Evolutionary conservation across 2,329 filamentous ascomycete species (phyloP).

Genomic region (Penicillium sp.): DNA sequence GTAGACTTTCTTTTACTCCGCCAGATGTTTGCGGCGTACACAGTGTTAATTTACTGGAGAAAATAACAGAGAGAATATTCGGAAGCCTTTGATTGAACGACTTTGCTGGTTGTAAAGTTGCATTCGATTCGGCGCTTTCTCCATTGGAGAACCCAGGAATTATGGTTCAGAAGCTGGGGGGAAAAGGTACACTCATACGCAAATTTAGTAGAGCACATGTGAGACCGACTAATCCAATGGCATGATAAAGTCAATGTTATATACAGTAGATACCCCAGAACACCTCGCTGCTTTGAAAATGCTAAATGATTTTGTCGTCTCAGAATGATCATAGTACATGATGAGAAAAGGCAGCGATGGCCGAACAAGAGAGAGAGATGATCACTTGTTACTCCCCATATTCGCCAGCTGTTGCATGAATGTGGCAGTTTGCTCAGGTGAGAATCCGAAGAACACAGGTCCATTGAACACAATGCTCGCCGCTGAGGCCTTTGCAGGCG

Average conservation of each 20-base stretch:
- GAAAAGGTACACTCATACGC: not conserved
- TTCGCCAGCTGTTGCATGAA: constrained; percentile 66
- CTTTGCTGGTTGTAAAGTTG: not conserved
- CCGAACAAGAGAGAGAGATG: not conserved
- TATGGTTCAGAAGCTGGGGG: not conserved
- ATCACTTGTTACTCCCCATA: constrained; percentile 19
- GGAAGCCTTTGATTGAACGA: not conserved
- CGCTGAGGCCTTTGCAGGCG: constrained; percentile 22
- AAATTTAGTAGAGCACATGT: not conserved
- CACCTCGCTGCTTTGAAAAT: constrained; percentile 2
- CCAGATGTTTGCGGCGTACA: not conserved
- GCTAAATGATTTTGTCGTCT: not conserved
- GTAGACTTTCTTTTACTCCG: too few species aligned
- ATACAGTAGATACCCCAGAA: not conserved
- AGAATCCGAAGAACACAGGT: constrained; percentile 92
- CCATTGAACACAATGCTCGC: constrained; percentile 88
- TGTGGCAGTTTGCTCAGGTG: constrained; percentile 77
- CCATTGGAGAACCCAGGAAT: not conserved
- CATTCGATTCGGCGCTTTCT: not conserved
- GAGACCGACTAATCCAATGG: constrained; percentile 1
- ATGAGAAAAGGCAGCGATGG: not conserved
- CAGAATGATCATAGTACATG: not conserved
- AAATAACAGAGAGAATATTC: not conserved
- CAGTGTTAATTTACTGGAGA: not conserved
- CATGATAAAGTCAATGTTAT: not conserved